Base-by-base conservation (phyloP, 108 stramenopile genomes). In the Chaetoceros muelleri region DNA sequence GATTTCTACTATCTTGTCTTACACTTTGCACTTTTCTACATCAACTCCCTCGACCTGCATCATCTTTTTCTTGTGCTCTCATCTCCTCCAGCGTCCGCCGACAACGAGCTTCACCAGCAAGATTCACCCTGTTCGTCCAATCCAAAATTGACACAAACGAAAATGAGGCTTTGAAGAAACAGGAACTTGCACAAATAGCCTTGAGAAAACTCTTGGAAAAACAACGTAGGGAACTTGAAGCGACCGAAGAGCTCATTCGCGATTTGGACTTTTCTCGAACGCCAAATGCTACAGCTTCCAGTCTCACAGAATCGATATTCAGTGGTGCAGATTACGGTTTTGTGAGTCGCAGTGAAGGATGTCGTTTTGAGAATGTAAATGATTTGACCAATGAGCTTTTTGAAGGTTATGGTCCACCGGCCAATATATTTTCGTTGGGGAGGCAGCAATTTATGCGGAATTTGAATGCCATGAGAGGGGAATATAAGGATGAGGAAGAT, bases 291-390 rank as follows among this genome's bases (percentile, higher is more conserved):
- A 19, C n/a, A 2, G 46, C 52, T 24, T 44, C 63, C 25, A 46
- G 58, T 49, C 60, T 79, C 25, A 64, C 67, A 17, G 44, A 72
- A n/a, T 78, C 81, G 16, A 46, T 82, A 2, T 57, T 68, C 20
- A 47, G 65, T 1, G 81, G 74, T 22, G 55, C 64, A 1, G 81
- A 82, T 69, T 82, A 82, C 30, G 81, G 81, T 25, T 82, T 63
- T 58, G 48, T 66, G 3, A 75, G 74, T 28, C 71, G 81, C 16
- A 78, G 74, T 47, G 77, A 82, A 30, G 81, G 81, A 30, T 74
- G 69, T 59, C 65, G 60, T 21, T 24, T 51, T 26, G 53, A 48
- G 1, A 60, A 2, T 2, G 3, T 50, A 24, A 10, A 17, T 13
- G 61, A 56, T n/a, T 25, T 56, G 2, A 60, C 30, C 18, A 51